These are phyloP conservation scores for Shiraia bambusicola DNA, from an alignment of 2,329 filamentous ascomycete species.

Conservation along the genomic window DNA sequence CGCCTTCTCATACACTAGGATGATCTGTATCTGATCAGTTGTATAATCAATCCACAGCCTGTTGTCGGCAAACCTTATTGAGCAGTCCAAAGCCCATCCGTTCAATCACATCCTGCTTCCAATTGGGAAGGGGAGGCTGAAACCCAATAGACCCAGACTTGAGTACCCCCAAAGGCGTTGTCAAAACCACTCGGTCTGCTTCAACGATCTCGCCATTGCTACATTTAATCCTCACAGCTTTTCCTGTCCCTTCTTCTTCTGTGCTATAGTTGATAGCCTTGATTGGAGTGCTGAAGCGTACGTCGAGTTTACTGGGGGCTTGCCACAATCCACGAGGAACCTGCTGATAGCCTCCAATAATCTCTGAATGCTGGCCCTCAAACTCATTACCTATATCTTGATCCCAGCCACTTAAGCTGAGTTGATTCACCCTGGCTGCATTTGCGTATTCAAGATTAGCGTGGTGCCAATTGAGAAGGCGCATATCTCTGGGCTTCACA, in stretches of 20 bases:
- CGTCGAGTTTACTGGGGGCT: slow-evolving; percentile 72
- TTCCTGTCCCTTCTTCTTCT: slow-evolving; percentile 17
- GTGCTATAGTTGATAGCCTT: slow-evolving; percentile 66
- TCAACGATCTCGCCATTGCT: slow-evolving; percentile 74
- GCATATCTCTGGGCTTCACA: slow-evolving; percentile 80
- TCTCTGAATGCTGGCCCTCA: slow-evolving; percentile 90
- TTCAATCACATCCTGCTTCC: slow-evolving; percentile 78
- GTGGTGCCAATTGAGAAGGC: slow-evolving; percentile 95
- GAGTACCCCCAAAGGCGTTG: slow-evolving; percentile 85
- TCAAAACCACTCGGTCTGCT: slow-evolving; percentile 90
- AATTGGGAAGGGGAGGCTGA: slow-evolving; percentile 81
- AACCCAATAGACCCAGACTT: slow-evolving; percentile 84
- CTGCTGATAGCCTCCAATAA: slow-evolving; percentile 91
- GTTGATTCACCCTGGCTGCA: slow-evolving; percentile 79
- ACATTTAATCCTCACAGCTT: slow-evolving; percentile 56
- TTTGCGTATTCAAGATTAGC: slow-evolving; percentile 98
- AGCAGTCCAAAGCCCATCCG: slow-evolving; percentile 89
- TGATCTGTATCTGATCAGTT: slow-evolving; percentile 52
- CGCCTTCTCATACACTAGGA: slow-evolving; percentile 81
- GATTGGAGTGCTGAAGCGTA: slow-evolving; percentile 73
- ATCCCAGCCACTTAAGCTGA: slow-evolving; percentile 92
- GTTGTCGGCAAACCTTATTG: slow-evolving; percentile 67
- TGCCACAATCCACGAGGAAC: slow-evolving; percentile 84
- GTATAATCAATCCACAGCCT: not conserved
- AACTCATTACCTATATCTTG: slow-evolving; percentile 98